Base-by-base conservation (phyloP, 2,329 filamentous ascomycete species). In the Calonectria hongkongensis region DNA sequence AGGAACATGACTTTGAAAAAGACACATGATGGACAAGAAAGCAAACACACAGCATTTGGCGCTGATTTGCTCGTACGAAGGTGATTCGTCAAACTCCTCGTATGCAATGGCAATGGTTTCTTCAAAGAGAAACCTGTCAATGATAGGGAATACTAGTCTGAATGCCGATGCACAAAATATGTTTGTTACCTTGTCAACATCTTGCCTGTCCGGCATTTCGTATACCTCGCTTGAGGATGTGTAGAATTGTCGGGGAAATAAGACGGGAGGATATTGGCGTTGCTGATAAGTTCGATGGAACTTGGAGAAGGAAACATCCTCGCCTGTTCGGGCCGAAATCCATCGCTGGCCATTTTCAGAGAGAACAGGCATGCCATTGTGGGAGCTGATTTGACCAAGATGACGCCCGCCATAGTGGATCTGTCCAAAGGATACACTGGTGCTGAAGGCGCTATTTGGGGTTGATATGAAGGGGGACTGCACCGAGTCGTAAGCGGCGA, bases 21-120 rank as follows among this genome's bases (percentile, higher is more conserved):
- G 30, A 66, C 74, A 54, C 16, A 81, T 75, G 66, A 88, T 80
- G 0, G 85, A 82, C 1, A 87, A 68, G 76, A 90, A 89, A 0
- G 87, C 82, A 66, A 88, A 83, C 1, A 90, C 82, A 67, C 86
- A 89, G 0, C 86, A 86, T 68, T 83, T 86, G 25, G 85, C 84
- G 28, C 81, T 81, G 4, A 83, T 78, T n/a, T 76, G 74, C 71
- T 78, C 81, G 51, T 81, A 45, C 7, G 76, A 68, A 36, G 72
- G 33, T 10, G 73, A 66, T 10, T 67, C 60, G 1, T 73, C 63
- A 1, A 74, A 66, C 3, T 81, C 75, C 4, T 80, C 74, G 71
- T 89, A 90, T 1, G 87, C 89, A 1, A 79, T 47, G 0, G 82
- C 79, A 27, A 89, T 81, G 0, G 86, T 89, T 10, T 85, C 80